Conservation (phyloP, 306 rosid species). For the peach (Prunus persica) region DNA sequence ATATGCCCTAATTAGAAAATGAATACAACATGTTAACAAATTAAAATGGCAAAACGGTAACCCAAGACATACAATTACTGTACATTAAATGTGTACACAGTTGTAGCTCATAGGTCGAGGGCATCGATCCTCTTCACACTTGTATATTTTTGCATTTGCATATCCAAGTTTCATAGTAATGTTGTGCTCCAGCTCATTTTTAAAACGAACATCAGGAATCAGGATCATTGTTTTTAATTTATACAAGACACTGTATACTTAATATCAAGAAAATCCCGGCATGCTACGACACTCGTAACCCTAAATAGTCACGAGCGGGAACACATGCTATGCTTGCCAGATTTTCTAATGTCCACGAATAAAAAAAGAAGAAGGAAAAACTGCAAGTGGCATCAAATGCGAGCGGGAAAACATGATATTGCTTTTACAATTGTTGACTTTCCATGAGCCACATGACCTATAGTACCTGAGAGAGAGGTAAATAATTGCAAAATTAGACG, state of each 20-base stretch:
- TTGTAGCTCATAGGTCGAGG: constrained; percentile 91
- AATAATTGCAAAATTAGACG: constrained; percentile 5
- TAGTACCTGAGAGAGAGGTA: constrained; percentile 60
- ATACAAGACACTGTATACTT: no score
- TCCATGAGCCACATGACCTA: constrained; percentile 98
- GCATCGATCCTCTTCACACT: constrained; percentile 90
- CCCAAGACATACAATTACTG: background rate
- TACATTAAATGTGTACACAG: constrained; percentile 40
- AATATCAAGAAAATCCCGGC: background rate
- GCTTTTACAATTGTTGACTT: constrained; percentile 96
- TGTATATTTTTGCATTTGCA: constrained; percentile 89
- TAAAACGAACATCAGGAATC: constrained; percentile 43
- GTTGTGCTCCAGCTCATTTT: constrained; percentile 85
- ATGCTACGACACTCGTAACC: background rate
- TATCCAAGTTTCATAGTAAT: constrained; percentile 96
- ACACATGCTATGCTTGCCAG: background rate
- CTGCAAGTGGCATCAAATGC: background rate
- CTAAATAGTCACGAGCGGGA: no score
- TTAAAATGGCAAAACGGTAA: constrained; percentile 19
- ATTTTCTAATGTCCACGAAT: background rate
- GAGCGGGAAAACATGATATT: constrained; percentile 90
- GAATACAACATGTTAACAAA: constrained; percentile 9
- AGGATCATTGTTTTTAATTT: no score
- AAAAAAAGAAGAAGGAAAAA: background rate
- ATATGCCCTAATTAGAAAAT: constrained; percentile 51